Conservation (phyloP, 371 early-diverging fungal genomes). For the Cokeromyces recurvatus region DNA sequence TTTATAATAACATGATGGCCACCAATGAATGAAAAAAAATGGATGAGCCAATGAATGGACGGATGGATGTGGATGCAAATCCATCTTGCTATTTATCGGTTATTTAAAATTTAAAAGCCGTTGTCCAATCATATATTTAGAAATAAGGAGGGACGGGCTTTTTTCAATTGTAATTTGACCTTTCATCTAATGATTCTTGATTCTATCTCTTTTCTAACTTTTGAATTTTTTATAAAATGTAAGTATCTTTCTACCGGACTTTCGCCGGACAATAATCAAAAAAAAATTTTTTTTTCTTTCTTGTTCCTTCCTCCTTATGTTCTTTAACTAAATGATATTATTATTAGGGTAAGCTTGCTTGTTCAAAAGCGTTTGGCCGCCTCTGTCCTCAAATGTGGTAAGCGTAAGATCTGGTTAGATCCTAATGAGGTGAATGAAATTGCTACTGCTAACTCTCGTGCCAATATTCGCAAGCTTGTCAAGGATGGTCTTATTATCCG, state of each 20-base stretch:
- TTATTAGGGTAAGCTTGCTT: constrained; percentile 69
- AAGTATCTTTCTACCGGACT: neutral
- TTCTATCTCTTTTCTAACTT: neutral
- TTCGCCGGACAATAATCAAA: neutral
- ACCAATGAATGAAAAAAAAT: too few relatives aligned
- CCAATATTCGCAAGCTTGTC: constrained; percentile 95
- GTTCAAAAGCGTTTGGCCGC: constrained; percentile 96
- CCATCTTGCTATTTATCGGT: too few relatives aligned
- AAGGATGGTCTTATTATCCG: constrained; percentile 98
- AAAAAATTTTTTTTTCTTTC: neutral
- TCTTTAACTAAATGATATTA: too few relatives aligned
- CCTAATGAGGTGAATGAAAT: constrained; percentile 96
- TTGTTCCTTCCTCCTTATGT: neutral
- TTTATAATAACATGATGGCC: too few relatives aligned
- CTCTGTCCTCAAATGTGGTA: constrained; percentile 97
- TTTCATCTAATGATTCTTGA: neutral
- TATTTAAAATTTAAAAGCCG: too few relatives aligned
- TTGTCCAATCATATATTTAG: too few relatives aligned
- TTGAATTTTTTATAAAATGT: neutral
- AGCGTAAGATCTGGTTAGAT: constrained; percentile 99
- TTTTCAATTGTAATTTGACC: neutral
- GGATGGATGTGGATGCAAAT: too few relatives aligned
- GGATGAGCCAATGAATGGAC: too few relatives aligned
- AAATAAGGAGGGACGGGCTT: too few relatives aligned
- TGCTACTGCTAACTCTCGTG: constrained; percentile 96